Base-by-base conservation (phyloP, 2,329 filamentous ascomycete species). In the Tolypocladium guangdongense region DNA sequence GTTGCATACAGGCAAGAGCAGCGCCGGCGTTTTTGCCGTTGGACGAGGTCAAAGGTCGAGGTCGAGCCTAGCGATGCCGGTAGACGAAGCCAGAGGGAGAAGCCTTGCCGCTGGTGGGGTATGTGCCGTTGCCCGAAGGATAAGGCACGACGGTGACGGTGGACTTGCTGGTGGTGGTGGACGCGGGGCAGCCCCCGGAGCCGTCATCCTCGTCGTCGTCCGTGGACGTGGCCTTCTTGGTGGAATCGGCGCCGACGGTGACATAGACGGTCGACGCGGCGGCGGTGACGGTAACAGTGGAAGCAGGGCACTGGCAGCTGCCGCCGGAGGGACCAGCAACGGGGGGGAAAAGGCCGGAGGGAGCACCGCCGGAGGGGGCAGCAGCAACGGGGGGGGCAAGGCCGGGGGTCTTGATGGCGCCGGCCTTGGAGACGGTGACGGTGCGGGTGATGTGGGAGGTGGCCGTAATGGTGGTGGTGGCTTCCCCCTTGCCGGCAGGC, bases 141-240 rank as follows among this genome's bases (percentile, higher is more conserved):
- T 68, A 74, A 58, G 74, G 74, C 55, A 72, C 62, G 55, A 70
- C 66, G 52, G 69, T 70, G 55, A 69, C 65, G 37, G 65, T 67
- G 38, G 62, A 58, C 58, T 64, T 58, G 38, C 61, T 55, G 55
- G 64, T 61, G 58, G 62, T 62, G 54, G 57, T 57, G 39, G 60
- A 54, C 37, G 56, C 58, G 27, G 59, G 54, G 57, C 58, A 61
- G 52, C 55, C 56, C 37, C 58, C 59, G 2, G 62, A 52, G 27
- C 6, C 27, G 27, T 27, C 27, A 27, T 27, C 27, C 3, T 27
- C 27, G 11, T 58, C 59, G 11, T 56, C 54, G 11, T 22, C 14
- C 36, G 45, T 56, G 46, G 52, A 54, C 49, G 64, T 64, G 52
- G 59, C 52, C n/a, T 61, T 56, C 55, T 62, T 62, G 55, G 50